These are phyloP conservation scores for Tricladium varicosporioides DNA, from an alignment of 2,329 filamentous ascomycete species.

Conservation along the genomic window DNA sequence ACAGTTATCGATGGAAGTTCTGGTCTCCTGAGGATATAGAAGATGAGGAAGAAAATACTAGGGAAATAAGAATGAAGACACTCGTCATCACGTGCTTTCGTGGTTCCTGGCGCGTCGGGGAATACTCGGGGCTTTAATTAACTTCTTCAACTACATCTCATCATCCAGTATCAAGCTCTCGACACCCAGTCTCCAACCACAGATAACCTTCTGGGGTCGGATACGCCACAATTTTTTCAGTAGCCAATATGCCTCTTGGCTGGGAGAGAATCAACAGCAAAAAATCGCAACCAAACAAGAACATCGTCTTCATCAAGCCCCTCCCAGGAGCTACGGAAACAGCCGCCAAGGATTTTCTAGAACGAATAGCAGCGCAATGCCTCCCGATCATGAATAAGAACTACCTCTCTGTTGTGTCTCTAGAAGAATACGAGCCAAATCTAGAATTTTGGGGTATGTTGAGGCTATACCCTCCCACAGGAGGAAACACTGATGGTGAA, in stretches of 20 bases:
- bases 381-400: slow-evolving; percentile 68
- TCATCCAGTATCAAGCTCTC: not conserved
- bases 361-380: slow-evolving; percentile 79
- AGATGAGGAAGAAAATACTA: too few relatives aligned
- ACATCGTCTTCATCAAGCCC: slow-evolving; percentile 84
- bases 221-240: not conserved
- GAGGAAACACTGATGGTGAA: not conserved
- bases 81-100: too few relatives aligned
- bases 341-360: slow-evolving; percentile 67
- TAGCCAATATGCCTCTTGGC: slow-evolving; percentile 65
- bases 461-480: not conserved
- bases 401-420: slow-evolving; percentile 61
- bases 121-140: too few relatives aligned
- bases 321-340: slow-evolving; percentile 62
- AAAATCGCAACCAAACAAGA: slow-evolving; percentile 69
- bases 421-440: slow-evolving; percentile 83
- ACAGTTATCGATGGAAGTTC: too few relatives aligned
- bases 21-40: too few relatives aligned
- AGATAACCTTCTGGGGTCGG: not conserved
- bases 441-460: slow-evolving; percentile 61
- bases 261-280: slow-evolving; percentile 77
- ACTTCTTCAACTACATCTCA: too few relatives aligned
- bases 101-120: too few relatives aligned
- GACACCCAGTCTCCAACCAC: not conserved
- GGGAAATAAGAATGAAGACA: too few relatives aligned